Percentiles rank a stretch among this genome's conserved stretches.
Conservation (phyloP, 805 yeast species). For the Phaffomyces antillensis region DNA sequence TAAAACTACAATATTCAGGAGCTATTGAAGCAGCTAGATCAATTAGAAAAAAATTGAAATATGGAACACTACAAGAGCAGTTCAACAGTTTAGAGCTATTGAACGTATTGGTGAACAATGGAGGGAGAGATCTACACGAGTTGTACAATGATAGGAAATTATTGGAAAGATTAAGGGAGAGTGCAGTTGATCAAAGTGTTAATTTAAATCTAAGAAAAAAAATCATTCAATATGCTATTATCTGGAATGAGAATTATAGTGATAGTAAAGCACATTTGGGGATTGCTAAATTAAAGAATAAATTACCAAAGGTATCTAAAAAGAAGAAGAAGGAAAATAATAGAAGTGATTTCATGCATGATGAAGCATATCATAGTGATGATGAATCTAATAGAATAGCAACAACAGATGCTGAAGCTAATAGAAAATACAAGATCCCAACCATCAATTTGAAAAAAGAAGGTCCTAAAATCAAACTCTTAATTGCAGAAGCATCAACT, state of each 20-base stretch:
- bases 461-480: conserved; percentile 58
- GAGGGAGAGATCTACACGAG: conserved; percentile 28
- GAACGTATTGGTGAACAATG: conserved; percentile 55
- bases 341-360: conserved; percentile 38
- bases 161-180: conserved; percentile 52
- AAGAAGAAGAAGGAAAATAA: conserved; percentile 17
- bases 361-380: conserved; percentile 39
- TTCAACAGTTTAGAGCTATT: conserved; percentile 56
- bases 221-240: conserved; percentile 43
- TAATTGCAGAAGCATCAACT: conserved; percentile 71
- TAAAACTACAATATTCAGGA: conserved; percentile 31
- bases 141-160: conserved; percentile 65
- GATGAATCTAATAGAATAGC: conserved; percentile 24
- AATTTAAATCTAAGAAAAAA: conserved; percentile 41
- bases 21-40: conserved; percentile 83
- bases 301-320: conserved; percentile 31
- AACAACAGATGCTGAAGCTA: conserved; percentile 24
- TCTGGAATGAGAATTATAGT: conserved; percentile 60
- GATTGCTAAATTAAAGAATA: conserved; percentile 39
- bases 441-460: conserved; percentile 62
- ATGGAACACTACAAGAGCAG: conserved; percentile 63
- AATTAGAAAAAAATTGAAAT: conserved; percentile 78
- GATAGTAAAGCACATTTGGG: conserved; percentile 43
- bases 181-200: conserved; percentile 37
- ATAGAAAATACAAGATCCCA: conserved; percentile 55